Conservation (phyloP, 148 eudicot species). For the Rhododendron simsii region DNA sequence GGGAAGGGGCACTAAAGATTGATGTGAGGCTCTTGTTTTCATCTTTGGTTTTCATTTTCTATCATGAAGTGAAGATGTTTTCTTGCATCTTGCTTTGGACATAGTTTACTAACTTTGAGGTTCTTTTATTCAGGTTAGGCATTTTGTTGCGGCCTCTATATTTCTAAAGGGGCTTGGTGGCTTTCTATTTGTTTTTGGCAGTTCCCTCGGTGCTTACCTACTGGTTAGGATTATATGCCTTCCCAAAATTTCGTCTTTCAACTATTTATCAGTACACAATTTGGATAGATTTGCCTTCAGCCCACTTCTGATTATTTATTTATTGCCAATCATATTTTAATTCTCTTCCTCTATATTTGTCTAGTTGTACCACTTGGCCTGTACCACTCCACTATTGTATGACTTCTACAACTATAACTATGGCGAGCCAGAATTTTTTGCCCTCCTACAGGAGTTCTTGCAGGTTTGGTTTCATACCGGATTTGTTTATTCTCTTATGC, state of each 20-base stretch:
- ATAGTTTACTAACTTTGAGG: neutral
- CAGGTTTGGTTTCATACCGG: slow-evolving; percentile 35
- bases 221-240: slow-evolving; percentile 39
- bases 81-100: neutral
- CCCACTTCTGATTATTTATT: neutral
- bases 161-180: slow-evolving; percentile 66
- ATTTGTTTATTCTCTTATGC: neutral
- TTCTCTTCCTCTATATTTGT: neutral
- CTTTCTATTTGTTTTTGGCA: slow-evolving; percentile 64
- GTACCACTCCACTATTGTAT: slow-evolving; percentile 41
- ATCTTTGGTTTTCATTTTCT: neutral
- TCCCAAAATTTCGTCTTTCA: neutral
- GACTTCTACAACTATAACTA: slow-evolving; percentile 51
- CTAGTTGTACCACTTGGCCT: slow-evolving; percentile 49
- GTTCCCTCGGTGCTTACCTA: slow-evolving; percentile 65
- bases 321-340: neutral
- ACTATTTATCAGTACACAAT: neutral
- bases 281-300: neutral
- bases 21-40: slow-evolving; percentile 36
- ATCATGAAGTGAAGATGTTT: neutral
- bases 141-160: slow-evolving; percentile 51
- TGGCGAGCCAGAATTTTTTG: slow-evolving; percentile 38
- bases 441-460: slow-evolving; percentile 38
- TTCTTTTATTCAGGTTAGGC: slow-evolving; percentile 42
- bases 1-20: slow-evolving; percentile 33